A percentile compares a stretch with the other conserved stretches of the same genome.
phyloP scores from a whole-genome alignment of 768 basidiomycete genomes.

The Pleurotus cornucopiae region DNA sequence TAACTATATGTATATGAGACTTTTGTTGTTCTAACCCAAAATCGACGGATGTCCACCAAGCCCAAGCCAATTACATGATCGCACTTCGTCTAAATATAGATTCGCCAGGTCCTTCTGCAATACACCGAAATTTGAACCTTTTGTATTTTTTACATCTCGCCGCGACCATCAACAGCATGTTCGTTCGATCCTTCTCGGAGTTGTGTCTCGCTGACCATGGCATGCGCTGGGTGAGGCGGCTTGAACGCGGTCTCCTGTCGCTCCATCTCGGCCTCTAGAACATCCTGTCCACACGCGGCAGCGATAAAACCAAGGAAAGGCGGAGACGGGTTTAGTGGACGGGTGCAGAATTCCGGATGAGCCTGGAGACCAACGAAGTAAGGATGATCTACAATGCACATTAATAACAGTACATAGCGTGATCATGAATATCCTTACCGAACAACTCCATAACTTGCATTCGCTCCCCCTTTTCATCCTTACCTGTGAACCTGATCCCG shows the following conservation, averaged over 20 bases:
- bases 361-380: slow-evolving; percentile 94
- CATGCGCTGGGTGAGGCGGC: slow-evolving; percentile 71
- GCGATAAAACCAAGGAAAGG: slow-evolving; percentile 96
- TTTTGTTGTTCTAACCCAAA: too few relatives aligned
- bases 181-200: slow-evolving; percentile 2
- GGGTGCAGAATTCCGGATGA: slow-evolving; percentile 98
- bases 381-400: slow-evolving; percentile 67
- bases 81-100: too few relatives aligned
- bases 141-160: slow-evolving; percentile 3
- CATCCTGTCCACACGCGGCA: slow-evolving; percentile 50
- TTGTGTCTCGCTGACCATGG: slow-evolving; percentile 65
- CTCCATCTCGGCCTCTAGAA: slow-evolving; percentile 69
- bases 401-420: neutral
- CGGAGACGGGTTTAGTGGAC: slow-evolving; percentile 95
- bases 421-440: slow-evolving; percentile 41
- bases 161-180: slow-evolving; percentile 4
- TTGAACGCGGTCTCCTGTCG: slow-evolving; percentile 57
- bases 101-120: neutral
- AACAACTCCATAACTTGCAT: slow-evolving; percentile 94
- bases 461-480: slow-evolving; percentile 92
- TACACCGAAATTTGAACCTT: neutral
- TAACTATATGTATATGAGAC: neutral
- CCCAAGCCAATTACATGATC: too few relatives aligned
- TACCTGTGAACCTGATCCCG: slow-evolving; percentile 69
- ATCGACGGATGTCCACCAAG: too few relatives aligned